Base-by-base conservation (phyloP, 2,329 filamentous ascomycete genomes). In the Colletotrichum higginsianum region DNA sequence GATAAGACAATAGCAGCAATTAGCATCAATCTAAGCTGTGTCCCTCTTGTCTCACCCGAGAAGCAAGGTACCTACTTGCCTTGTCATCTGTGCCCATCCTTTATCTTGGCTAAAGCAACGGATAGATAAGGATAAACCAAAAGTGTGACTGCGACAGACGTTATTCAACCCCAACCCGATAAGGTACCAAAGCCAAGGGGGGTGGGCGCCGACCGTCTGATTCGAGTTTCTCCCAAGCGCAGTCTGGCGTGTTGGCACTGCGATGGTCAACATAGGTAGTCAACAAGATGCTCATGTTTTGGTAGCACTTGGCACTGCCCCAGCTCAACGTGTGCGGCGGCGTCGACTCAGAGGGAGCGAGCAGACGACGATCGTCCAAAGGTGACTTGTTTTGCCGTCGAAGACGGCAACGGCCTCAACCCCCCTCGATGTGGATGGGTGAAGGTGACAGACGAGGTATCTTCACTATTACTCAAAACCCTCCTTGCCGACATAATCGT, bases 11-110 rank as follows among this genome's bases (percentile, higher is more conserved):
- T 49, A 26, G n/a, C 56, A 49, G 49, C 63, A 50, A 65, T 38
- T 57, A 53, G 49, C 46, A 58, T 53, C 58, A 40, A 47, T 18
- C 18, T 52, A 7, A 58, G 44, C 64, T 61, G 67, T 30, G 56
- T 61, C 67, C 44, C 16, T 61, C 38, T 30, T 60, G 69, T 72
- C 58, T 72, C 66, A 64, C 52, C 52, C 52, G n/a, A n/a, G 52
- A 46, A 56, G 58, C 55, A 56, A 42, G 49, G 49, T 38, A 11
- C 9, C 35, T 38, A 38, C 35, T 2, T 35, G 30, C 30, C 7
- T 35, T 35, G 30, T 35, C 30, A 35, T 26, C 60, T 38, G 60
- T 50, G 40, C 23, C 60, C 49, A 23, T 52, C 30, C 44, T 42
- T 52, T 49, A 60, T 35, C 26, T 61, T 13, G 38, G 40, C 46